phyloP scores from a whole-genome alignment of 1,139 yeast genomes.

The Geotrichum macrosporum region DNA sequence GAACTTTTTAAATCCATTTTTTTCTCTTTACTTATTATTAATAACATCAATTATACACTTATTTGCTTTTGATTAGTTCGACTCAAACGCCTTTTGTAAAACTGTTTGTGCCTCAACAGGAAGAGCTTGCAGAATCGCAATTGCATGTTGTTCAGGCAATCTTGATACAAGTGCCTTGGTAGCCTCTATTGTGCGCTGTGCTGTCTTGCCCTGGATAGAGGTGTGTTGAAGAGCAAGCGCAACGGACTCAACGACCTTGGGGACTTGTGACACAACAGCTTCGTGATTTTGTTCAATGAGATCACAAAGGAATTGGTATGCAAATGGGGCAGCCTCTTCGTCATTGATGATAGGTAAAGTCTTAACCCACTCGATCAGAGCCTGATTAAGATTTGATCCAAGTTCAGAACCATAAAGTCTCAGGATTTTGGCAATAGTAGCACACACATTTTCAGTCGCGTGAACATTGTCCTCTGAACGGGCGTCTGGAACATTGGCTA shows the following conservation, averaged over 20 bases:
- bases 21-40: no score
- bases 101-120: constrained; percentile 59
- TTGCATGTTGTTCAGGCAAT: constrained; percentile 58
- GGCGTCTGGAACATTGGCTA: constrained; percentile 79
- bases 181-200: constrained; percentile 58
- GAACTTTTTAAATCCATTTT: no score
- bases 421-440: constrained; percentile 75
- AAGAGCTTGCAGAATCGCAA: constrained; percentile 58
- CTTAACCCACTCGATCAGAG: constrained; percentile 71
- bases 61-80: no score
- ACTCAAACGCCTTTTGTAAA: constrained; percentile 59
- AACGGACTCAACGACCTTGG: constrained; percentile 67
- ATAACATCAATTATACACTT: no score
- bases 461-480: constrained; percentile 75
- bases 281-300: constrained; percentile 69
- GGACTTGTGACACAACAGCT: constrained; percentile 52
- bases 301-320: constrained; percentile 71
- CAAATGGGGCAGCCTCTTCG: constrained; percentile 85
- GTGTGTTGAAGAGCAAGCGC: constrained; percentile 71
- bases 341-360: constrained; percentile 80
- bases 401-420: constrained; percentile 46
- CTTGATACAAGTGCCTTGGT: constrained; percentile 44
- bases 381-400: constrained; percentile 49
- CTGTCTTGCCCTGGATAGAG: constrained; percentile 65
- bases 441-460: constrained; percentile 83